Percentiles rank a stretch among this genome's conserved stretches.
phyloP scores from a whole-genome alignment of 306 rosid species.

The Vicia faba region DNA sequence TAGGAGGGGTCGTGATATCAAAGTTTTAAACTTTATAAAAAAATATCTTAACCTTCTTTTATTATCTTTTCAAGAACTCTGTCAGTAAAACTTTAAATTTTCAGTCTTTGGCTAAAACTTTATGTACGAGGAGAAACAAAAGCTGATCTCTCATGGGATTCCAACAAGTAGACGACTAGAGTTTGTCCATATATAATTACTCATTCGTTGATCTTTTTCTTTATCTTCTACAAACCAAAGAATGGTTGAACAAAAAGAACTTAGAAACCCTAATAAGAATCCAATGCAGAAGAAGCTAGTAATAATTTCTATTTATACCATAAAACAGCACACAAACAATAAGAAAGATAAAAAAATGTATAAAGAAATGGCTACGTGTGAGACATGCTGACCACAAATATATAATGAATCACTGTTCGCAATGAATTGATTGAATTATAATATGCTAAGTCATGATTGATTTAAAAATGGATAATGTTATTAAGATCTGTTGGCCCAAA shows the following conservation, averaged over 20 bases:
- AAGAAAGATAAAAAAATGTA: conserved; percentile 7
- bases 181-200: neutral
- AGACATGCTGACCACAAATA: neutral
- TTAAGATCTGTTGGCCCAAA: no score
- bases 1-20: no score
- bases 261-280: conserved; percentile 1
- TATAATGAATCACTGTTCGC: neutral
- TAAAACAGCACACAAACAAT: neutral
- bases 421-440: no score
- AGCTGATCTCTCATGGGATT: conserved; percentile 1
- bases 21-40: no score
- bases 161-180: conserved; percentile 1
- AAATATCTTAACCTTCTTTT: neutral
- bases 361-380: neutral
- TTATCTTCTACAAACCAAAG: neutral
- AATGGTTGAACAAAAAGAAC: neutral
- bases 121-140: neutral
- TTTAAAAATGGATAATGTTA: no score
- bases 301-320: neutral
- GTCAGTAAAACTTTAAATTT: conserved; percentile 31
- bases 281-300: conserved; percentile 7
- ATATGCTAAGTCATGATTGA: no score
- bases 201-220: neutral
- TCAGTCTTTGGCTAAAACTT: conserved; percentile 5
- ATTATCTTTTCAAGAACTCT: conserved; percentile 1